Conservation (phyloP, 306 rosid genomes). For the Neltuma alba region DNA sequence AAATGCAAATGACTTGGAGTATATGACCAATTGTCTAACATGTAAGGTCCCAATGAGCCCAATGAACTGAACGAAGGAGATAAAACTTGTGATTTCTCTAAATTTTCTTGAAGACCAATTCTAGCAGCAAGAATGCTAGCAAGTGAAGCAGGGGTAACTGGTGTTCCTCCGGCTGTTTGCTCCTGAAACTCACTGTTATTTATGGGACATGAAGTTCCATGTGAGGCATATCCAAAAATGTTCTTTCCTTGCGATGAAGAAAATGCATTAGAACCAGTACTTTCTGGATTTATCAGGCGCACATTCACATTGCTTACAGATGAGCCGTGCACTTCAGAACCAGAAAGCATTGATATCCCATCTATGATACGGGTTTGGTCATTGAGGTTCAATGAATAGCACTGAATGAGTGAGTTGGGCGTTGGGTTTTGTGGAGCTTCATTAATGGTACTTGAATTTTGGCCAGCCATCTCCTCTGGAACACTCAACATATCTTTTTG, state of each 20-base stretch:
- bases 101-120: constrained; percentile 49
- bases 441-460: constrained; percentile 38
- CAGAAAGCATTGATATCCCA: constrained; percentile 50
- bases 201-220: constrained; percentile 39
- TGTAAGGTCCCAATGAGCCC: constrained; percentile 42
- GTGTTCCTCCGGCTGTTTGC: constrained; percentile 22
- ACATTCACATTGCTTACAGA: constrained; percentile 31
- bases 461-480: constrained; percentile 39
- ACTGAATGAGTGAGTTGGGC: constrained; percentile 52
- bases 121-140: constrained; percentile 48
- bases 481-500: constrained; percentile 48
- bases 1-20: constrained; percentile 44
- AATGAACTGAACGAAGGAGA: constrained; percentile 42
- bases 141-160: constrained; percentile 36
- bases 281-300: constrained; percentile 32
- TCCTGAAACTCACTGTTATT: constrained; percentile 45
- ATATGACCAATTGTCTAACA: constrained; percentile 50
- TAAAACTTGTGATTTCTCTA: constrained; percentile 47
- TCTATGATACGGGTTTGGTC: constrained; percentile 1
- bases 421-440: constrained; percentile 49
- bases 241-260: constrained; percentile 42
- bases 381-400: constrained; percentile 32
- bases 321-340: constrained; percentile 42
- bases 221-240: constrained; percentile 36
- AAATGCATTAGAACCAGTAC: constrained; percentile 39